Conservation (phyloP, 2,329 filamentous ascomycete genomes). For the Knoxdaviesia proteae region DNA sequence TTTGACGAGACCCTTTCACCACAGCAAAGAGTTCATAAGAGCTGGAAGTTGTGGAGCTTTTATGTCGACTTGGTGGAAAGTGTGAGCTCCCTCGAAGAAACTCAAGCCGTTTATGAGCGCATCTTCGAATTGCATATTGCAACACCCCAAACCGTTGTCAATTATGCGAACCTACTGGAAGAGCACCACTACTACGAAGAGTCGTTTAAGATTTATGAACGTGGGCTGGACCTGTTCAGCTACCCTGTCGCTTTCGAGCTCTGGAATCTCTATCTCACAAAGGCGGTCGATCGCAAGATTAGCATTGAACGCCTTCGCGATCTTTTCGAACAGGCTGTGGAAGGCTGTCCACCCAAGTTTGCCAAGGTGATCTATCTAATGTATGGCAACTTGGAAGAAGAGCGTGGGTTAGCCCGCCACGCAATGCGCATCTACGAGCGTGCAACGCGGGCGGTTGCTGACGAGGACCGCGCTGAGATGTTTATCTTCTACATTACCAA, state of each 20-base stretch:
- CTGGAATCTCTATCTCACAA: slow-evolving; percentile 95
- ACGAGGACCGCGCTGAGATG: slow-evolving; percentile 91
- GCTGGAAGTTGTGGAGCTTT: slow-evolving; percentile 98
- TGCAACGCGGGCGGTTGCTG: slow-evolving; percentile 79
- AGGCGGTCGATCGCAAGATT: slow-evolving; percentile 90
- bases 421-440: slow-evolving; percentile 99
- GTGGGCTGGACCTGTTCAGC: slow-evolving; percentile 91
- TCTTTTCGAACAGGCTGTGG: slow-evolving; percentile 89
- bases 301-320: slow-evolving; percentile 85
- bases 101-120: slow-evolving; percentile 81
- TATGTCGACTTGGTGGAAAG: slow-evolving; percentile 96
- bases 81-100: slow-evolving; percentile 77
- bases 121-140: slow-evolving; percentile 97
- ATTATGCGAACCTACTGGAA: slow-evolving; percentile 88
- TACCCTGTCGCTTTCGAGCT: slow-evolving; percentile 96
- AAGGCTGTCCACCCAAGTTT: slow-evolving; percentile 86
- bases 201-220: slow-evolving; percentile 93
- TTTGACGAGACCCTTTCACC: slow-evolving; percentile 89
- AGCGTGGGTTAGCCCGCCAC: slow-evolving; percentile 78
- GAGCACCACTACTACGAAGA: slow-evolving; percentile 93
- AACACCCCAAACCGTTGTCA: slow-evolving; percentile 94
- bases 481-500: slow-evolving; percentile 99
- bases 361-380: slow-evolving; percentile 92
- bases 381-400: slow-evolving; percentile 95
- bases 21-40: slow-evolving; percentile 94